Conservation (phyloP, 148 eudicot species). For the Rhododendron henanense region DNA sequence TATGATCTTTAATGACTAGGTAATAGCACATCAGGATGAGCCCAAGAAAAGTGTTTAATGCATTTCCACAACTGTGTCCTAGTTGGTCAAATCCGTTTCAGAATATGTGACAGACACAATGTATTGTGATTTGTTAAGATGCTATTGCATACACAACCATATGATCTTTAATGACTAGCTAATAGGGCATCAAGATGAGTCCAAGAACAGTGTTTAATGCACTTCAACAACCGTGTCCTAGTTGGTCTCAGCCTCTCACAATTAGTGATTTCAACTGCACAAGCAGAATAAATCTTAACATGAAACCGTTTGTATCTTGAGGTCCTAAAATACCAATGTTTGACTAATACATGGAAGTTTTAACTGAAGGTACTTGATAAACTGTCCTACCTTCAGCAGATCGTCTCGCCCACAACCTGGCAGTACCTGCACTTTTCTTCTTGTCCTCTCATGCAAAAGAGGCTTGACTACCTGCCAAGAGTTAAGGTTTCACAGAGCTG, state of each 20-base stretch:
- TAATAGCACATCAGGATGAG: background rate
- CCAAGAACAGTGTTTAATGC: background rate
- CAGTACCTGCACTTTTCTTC: slow-evolving; percentile 80
- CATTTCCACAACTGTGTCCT: background rate
- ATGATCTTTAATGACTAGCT: background rate
- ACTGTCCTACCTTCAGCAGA: slow-evolving; percentile 28
- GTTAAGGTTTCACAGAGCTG: background rate
- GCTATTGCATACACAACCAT: background rate
- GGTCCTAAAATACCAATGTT: background rate
- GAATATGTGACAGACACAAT: background rate
- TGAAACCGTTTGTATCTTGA: no score
- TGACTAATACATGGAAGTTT: background rate
- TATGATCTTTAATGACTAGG: background rate
- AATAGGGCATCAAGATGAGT: background rate
- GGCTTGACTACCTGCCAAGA: slow-evolving; percentile 78
- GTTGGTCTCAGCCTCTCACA: background rate
- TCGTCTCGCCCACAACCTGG: slow-evolving; percentile 77
- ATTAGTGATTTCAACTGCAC: background rate
- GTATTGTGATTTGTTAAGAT: background rate
- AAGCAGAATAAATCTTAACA: background rate
- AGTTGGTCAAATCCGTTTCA: background rate
- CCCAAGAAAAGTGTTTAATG: background rate
- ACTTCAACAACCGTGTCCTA: background rate
- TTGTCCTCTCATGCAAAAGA: slow-evolving; percentile 86
- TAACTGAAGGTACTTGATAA: background rate